Evolutionary conservation across 306 rosid genomes (phyloP), one percentile per base, ranked within the genome.

Genomic region (Begonia peltatifolia): DNA sequence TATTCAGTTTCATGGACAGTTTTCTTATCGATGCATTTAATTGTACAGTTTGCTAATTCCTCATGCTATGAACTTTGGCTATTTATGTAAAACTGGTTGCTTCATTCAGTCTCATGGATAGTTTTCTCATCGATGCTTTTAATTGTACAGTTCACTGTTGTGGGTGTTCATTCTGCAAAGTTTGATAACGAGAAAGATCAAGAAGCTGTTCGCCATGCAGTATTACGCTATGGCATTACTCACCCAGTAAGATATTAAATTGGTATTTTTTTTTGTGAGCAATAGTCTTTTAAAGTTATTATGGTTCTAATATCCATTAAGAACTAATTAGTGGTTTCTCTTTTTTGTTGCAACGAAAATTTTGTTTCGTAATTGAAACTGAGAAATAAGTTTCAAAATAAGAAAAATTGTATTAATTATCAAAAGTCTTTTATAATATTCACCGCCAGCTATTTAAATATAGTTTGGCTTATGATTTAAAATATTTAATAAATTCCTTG

Each of bases 111-210:
- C 58, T 16, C 54, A 30, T 35, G 17, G 57, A 11, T 48, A 6
- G 2, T 17, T 71, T 46, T 63, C 44, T 63, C 66, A 42, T 2
- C 12, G 13, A 17, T 63, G 22, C 63, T 47, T 47, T 46, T 73
- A 46, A 48, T 55, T 66, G 47, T 59, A 55, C 79, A 89, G 97
- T 85, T 89, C 57, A 13, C 79, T 50, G 95, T 89, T 46, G 95
- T 89, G 59, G 97, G 97, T 54, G 97, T 89, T 52, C 97, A 89
- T 71, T 89, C 97, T 52, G 97, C 97, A 30, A 89, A 89, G 68
- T 89, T 89, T 65, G 95, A 89, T 69, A 89, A 85, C 52, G 97
- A 89, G 78, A 89, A 82, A 68, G 97, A 89, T 73, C 83, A 84
- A 61, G 94, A 85, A 74, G 97, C 97, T 62, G 85, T 89, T 67